Base-by-base conservation (phyloP, 148 eudicot species). In the Cornus florida region DNA sequence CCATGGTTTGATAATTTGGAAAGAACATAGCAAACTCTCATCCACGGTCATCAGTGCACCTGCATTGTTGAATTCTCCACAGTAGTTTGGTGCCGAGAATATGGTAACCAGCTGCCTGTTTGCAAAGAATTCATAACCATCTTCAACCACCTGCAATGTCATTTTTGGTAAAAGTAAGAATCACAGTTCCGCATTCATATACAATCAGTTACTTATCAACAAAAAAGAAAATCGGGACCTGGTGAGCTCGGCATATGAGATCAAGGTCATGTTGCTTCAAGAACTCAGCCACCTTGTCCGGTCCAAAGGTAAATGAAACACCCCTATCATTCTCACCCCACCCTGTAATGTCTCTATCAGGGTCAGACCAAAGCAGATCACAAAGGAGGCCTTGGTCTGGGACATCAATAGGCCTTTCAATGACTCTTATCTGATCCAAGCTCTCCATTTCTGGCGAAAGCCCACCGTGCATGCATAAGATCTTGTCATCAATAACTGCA, bases 51-150 rank as follows among this genome's bases (percentile, higher is more conserved):
- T 68, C 17, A 68, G 38, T 28, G 71, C 71, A 32, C 71, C 71
- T 11, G 71, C 71, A 32, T 68, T 68, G 71, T 68, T 32, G 39
- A 68, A 68, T 68, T 68, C 62, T 13, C 62, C 62, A 57, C 62
- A 57, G 62, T 57, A 57, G 20, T 57, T 57, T 57, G 62, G 62
- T 57, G 62, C 62, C 5, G 62, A 57, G 62, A 57, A 57, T 57
- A 57, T 57, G 19, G 62, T 57, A 13, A 68, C 71, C 38, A 68
- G 39, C 71, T 68, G 71, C 71, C 71, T 68, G 8, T 68, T 31
- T 32, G 71, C 71, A 32, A 68, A 68, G 71, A 68, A 68, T 31
- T 68, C 71, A 68, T 68, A 68, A 68, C 71, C 71, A 12, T 68
- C 71, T 16, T 68, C 71, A 3, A 68, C 71, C 38, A 68, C 71